Conservation (phyloP, 2,329 filamentous ascomycete genomes). For the Trichoderma afroharzianum region DNA sequence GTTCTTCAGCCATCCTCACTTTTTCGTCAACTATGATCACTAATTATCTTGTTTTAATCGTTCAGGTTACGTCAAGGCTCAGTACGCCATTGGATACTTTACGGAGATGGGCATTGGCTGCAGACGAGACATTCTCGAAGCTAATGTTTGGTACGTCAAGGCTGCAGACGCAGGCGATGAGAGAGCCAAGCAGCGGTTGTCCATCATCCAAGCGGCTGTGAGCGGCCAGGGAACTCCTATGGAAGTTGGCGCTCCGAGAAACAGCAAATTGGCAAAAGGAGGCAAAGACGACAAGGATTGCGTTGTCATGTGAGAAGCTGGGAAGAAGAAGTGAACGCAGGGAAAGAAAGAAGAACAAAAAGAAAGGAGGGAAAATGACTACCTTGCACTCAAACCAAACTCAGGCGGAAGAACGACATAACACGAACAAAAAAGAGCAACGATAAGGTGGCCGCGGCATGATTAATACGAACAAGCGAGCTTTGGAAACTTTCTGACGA, state of each 20-base stretch:
- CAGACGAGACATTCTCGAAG: constrained; percentile 87
- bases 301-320: constrained; percentile 47
- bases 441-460: neutral
- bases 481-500: constrained; percentile 5
- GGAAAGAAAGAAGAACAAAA: neutral
- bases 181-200: constrained; percentile 79
- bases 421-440: neutral
- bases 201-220: constrained; percentile 81
- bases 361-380: neutral
- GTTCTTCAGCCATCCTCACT: neutral
- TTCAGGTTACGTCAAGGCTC: constrained; percentile 67
- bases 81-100: constrained; percentile 95
- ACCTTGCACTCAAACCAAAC: neutral
- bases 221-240: constrained; percentile 52
- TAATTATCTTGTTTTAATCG: constrained; percentile 10
- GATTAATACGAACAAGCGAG: constrained; percentile 12
- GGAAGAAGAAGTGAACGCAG: neutral
- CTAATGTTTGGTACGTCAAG: constrained; percentile 97
- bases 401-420: neutral
- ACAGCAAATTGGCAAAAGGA: constrained; percentile 49
- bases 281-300: constrained; percentile 54
- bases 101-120: constrained; percentile 98
- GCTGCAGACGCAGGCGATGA: constrained; percentile 91
- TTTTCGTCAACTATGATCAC: neutral
- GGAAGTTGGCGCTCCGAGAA: constrained; percentile 52